Evolutionary conservation across 495 filamentous ascomycete species (phyloP), one percentile per base, ranked within the genome.

Genomic region (Talaromyces liani): DNA sequence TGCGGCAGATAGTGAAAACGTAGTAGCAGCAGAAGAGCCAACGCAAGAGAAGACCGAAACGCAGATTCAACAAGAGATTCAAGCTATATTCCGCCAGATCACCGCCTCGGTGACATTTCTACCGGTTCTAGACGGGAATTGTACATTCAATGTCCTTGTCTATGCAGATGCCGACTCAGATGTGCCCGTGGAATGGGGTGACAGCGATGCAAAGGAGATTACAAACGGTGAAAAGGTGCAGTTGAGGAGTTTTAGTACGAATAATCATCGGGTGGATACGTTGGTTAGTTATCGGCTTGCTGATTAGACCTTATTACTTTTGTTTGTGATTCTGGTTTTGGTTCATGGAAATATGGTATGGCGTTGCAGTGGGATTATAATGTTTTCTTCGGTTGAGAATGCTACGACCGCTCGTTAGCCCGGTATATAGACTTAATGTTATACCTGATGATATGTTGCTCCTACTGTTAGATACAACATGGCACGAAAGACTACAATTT

Each of bases 191-290:
- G 95, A 98, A 75, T 98, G 94, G 94, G 94, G 94, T 36, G 94
- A 98, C 77, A 95, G 91, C 69, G 94, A 98, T 72, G 93, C 95
- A 56, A 97, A 96, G 79, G 94, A 98, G 80, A 96, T 98, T 68
- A 88, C 87, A 71, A 91, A 93, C 69, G 93, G 91, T 16, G 94
- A 98, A 80, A 93, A 96, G 72, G 94, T 98, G 8, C 92, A 95
- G 74, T 76, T 98, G 67, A 82, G 95, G 68, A 96, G 93, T 64
- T 98, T 97, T 75, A 96, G 92, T 73, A 98, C 94, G 6, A 91
- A 87, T 64, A 94, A 86, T 68, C 94, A 98, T 73, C 82, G 88
- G 7, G 95, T 98, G 3, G 95, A 96, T 71, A 98, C 94, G 4
- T 72, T 97, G 47, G 94, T 98, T 47, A 96, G 91, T 76, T 98